These are phyloP conservation scores for Cystofilobasidium ferigula DNA, from an alignment of 768 basidiomycete species.

Conservation along the genomic window DNA sequence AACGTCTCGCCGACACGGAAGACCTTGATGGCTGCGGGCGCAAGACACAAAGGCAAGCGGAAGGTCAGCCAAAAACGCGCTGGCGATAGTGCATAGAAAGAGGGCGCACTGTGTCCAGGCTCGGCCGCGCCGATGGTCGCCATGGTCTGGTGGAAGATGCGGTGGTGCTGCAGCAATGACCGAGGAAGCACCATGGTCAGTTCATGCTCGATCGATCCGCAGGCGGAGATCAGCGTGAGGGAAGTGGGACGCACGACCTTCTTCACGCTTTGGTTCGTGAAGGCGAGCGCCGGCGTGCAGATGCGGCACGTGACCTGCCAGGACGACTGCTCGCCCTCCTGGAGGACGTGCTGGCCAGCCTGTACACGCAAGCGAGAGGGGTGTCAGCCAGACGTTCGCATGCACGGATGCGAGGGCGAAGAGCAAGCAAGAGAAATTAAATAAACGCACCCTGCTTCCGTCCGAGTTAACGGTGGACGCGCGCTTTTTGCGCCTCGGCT, in stretches of 20 bases:
- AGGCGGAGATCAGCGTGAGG: not conserved
- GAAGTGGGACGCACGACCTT: not conserved
- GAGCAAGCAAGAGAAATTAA: not conserved
- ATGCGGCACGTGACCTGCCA: slow-evolving; percentile 1
- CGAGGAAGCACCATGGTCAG: not conserved
- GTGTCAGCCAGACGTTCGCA: not conserved
- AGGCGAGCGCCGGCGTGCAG: not conserved
- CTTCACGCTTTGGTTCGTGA: slow-evolving; percentile 1
- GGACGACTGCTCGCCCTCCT: not conserved
- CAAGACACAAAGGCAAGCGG: not conserved
- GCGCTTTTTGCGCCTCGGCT: not conserved
- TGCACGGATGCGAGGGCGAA: no score
- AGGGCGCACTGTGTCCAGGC: not conserved
- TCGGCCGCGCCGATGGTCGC: not conserved
- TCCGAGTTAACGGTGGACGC: not conserved
- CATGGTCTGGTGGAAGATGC: not conserved
- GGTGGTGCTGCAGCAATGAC: not conserved
- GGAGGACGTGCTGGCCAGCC: not conserved
- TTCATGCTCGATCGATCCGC: not conserved
- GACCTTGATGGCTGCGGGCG: not conserved
- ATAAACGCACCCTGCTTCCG: not conserved
- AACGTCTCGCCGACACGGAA: not conserved
- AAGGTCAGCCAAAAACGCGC: not conserved
- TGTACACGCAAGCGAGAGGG: not conserved
- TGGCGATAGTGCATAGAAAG: not conserved